phyloP scores from a whole-genome alignment of 768 basidiomycete species.

The Paxillus involutus region DNA sequence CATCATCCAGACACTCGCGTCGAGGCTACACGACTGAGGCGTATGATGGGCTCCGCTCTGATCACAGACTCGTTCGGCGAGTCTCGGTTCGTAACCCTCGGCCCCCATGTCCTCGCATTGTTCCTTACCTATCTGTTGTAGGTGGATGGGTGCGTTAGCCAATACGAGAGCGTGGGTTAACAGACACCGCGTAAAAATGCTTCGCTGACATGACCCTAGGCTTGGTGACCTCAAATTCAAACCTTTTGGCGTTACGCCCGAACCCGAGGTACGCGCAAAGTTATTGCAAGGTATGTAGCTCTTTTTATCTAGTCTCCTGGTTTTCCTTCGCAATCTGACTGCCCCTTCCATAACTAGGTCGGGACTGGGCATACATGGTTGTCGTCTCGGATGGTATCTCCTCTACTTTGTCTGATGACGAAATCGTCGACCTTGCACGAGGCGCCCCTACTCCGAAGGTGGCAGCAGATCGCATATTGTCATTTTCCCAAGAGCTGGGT shows the following conservation, averaged over 20 bases:
- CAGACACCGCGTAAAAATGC: too few species aligned
- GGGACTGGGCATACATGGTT: conserved; percentile 83
- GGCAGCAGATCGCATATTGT: conserved; percentile 81
- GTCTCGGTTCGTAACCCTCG: conserved; percentile 53
- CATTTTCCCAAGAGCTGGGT: conserved; percentile 85
- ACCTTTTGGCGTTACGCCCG: conserved; percentile 87
- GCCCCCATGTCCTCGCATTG: neutral
- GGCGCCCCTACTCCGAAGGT: conserved; percentile 65
- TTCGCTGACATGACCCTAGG: conserved; percentile 38
- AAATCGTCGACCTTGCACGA: conserved; percentile 88
- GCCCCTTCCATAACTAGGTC: conserved; percentile 44
- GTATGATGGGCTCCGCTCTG: conserved; percentile 87
- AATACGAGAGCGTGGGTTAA: conserved; percentile 81
- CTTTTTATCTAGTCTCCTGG: neutral
- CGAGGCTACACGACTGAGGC: conserved; percentile 80
- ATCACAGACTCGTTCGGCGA: conserved; percentile 96
- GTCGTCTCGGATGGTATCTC: conserved; percentile 94
- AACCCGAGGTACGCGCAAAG: conserved; percentile 81
- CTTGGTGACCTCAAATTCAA: conserved; percentile 90
- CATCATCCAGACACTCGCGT: conserved; percentile 93
- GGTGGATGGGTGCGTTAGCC: conserved; percentile 93
- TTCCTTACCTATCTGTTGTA: conserved; percentile 25
- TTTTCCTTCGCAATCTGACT: neutral
- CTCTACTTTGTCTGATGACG: conserved; percentile 88
- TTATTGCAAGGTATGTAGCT: conserved; percentile 63